Percentiles rank a stretch among this genome's conserved stretches.
phyloP scores from a whole-genome alignment of 371 early-diverging fungal genomes.

The Nematocida homosporus region DNA sequence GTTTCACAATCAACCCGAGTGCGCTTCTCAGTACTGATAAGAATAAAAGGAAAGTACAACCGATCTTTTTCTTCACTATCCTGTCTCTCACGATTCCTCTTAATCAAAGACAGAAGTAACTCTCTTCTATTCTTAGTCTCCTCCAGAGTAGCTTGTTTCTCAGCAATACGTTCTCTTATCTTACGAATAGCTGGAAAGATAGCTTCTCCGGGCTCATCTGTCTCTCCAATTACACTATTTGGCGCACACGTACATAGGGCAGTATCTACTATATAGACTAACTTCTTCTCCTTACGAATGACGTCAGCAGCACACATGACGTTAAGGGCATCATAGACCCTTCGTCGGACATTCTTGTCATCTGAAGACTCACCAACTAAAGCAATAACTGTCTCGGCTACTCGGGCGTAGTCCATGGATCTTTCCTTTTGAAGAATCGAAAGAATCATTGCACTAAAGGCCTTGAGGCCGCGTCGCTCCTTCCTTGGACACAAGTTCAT shows the following conservation, averaged over 20 bases:
- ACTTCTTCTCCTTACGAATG: conserved; percentile 71
- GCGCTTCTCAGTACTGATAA: conserved; percentile 43
- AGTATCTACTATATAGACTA: conserved; percentile 38
- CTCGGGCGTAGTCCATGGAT: conserved; percentile 45
- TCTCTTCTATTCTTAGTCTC: conserved; percentile 38
- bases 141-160: conserved; percentile 32
- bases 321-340: conserved; percentile 76
- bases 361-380: conserved; percentile 62
- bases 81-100: conserved; percentile 29
- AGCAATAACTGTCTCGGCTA: conserved; percentile 40
- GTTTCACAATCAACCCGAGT: conserved; percentile 53
- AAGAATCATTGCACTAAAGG: conserved; percentile 44
- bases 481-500: conserved; percentile 36
- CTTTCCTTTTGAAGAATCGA: conserved; percentile 53
- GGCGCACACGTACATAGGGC: conserved; percentile 32
- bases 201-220: background rate
- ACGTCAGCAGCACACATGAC: conserved; percentile 74
- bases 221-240: too few relatives aligned
- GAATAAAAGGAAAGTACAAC: conserved; percentile 47
- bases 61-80: conserved; percentile 31
- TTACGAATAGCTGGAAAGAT: background rate
- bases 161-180: conserved; percentile 30
- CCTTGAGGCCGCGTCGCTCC: conserved; percentile 44
- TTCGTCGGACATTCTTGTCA: conserved; percentile 74
- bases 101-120: conserved; percentile 29